These are phyloP conservation scores for Penicillium steckii DNA, from an alignment of 495 filamentous ascomycete species.

Conservation along the genomic window DNA sequence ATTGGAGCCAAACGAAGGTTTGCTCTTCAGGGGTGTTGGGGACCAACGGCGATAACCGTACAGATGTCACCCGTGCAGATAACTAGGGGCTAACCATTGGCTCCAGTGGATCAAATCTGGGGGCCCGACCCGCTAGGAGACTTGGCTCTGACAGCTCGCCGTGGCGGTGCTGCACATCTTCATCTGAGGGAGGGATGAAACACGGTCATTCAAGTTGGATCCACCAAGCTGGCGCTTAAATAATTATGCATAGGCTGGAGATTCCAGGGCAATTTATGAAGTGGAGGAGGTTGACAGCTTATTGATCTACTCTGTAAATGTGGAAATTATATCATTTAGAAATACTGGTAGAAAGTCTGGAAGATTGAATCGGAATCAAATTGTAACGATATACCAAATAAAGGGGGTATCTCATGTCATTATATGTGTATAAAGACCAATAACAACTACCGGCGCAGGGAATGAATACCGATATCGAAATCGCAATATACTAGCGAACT, in stretches of 20 bases:
- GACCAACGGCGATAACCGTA: neutral
- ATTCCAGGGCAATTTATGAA: neutral
- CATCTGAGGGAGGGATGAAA: neutral
- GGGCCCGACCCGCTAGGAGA: neutral
- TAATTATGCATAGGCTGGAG: neutral
- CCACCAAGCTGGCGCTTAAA: neutral
- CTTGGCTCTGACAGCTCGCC: neutral
- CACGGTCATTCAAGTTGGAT: neutral
- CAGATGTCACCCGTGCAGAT: neutral
- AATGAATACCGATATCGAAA: neutral
- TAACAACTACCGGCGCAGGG: neutral
- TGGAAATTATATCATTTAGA: neutral
- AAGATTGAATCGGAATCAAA: neutral
- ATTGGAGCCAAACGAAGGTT: neutral
- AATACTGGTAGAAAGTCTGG: neutral
- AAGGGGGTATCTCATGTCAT: neutral
- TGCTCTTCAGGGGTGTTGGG: neutral
- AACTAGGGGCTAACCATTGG: neutral
- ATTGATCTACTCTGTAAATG: neutral
- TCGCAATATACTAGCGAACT: neutral
- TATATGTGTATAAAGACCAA: neutral
- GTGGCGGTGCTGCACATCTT: slow-evolving; percentile 1
- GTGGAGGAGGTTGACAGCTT: neutral
- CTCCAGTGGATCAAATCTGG: neutral
- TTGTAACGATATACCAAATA: neutral